Evolutionary conservation across 1,284 basidiomycete genomes (phyloP).

Genomic region (Tilletia caries): DNA sequence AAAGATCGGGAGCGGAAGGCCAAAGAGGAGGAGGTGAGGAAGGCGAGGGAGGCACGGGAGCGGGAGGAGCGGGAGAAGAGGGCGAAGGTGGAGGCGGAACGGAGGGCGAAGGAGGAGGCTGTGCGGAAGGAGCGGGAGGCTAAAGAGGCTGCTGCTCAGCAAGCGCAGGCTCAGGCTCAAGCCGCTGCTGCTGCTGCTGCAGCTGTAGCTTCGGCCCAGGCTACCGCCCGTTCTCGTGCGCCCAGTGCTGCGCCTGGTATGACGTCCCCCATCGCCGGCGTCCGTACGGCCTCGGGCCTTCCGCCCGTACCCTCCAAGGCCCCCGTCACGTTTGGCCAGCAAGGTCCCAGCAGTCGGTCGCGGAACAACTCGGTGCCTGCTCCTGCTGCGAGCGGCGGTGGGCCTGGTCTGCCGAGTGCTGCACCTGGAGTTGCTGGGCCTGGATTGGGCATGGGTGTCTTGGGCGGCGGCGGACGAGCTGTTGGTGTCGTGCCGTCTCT

Average conservation of each 20-base stretch:
- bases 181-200: neutral
- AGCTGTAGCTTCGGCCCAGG: slow-evolving; percentile 20
- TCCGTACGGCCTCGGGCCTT: neutral
- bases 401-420: neutral
- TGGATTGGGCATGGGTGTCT: neutral
- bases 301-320: neutral
- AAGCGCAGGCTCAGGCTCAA: slow-evolving; percentile 15
- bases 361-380: slow-evolving; percentile 9
- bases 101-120: slow-evolving; percentile 58
- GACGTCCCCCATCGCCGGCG: slow-evolving; percentile 1
- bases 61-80: slow-evolving; percentile 35
- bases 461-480: neutral
- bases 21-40: slow-evolving; percentile 58
- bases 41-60: slow-evolving; percentile 21
- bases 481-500: neutral
- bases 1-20: slow-evolving; percentile 37
- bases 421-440: neutral
- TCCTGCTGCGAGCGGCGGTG: neutral
- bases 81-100: slow-evolving; percentile 62
- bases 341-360: neutral
- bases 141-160: slow-evolving; percentile 37
- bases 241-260: slow-evolving; percentile 1
- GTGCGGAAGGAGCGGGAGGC: slow-evolving; percentile 62
- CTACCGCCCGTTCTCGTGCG: slow-evolving; percentile 10
- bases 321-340: slow-evolving; percentile 2